Evolutionary conservation across 345 rosid species (phyloP), one percentile per base, ranked within the genome.

Genomic region (Lagerstroemia speciosa): DNA sequence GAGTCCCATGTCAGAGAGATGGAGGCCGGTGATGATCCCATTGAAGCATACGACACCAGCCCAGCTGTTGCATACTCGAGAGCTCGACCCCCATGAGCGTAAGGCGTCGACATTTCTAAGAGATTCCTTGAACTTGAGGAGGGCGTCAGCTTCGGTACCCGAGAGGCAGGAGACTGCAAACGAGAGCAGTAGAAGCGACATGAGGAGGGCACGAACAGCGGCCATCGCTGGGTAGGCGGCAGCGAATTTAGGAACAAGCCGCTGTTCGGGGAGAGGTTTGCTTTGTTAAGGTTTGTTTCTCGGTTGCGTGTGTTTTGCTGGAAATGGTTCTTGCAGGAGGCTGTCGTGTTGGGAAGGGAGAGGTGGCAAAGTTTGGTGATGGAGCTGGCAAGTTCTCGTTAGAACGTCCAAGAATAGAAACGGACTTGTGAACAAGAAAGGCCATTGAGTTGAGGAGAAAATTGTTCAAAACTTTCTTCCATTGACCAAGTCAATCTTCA

Each of bases 61-160:
- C 99, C 99, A 94, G 5, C 34, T 73, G 14, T 37, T 71, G 50
- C 99, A 91, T 46, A 95, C 91, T 4, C 46, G 43, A 0, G 85
- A 70, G 60, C 71, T 74, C 17, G 80, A 70, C 27, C 45, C 68
- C 97, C 99, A 93, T 40, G 96, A 85, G 52, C 72, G 71, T 11
- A 89, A 88, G 46, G 86, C 78, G 32, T 64, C 37, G 10, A 78
- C 67, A 64, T 86, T 75, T 5, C 53, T 69, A 50, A 93, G 65
- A 1, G 90, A 87, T 19, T 73, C 63, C 67, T 91, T 93, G 71
- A 93, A 81, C 65, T 76, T 66, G 40, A 89, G 70, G 64, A 91
- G 74, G 12, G 88, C 81, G 55, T 85, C 72, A 22, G 29, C 68
- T 36, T 71, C 68, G 9, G 72, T 0, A 45, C 41, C 38, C 33